Conservation (phyloP, 2,329 filamentous ascomycete genomes). For the Alternaria triticina region DNA sequence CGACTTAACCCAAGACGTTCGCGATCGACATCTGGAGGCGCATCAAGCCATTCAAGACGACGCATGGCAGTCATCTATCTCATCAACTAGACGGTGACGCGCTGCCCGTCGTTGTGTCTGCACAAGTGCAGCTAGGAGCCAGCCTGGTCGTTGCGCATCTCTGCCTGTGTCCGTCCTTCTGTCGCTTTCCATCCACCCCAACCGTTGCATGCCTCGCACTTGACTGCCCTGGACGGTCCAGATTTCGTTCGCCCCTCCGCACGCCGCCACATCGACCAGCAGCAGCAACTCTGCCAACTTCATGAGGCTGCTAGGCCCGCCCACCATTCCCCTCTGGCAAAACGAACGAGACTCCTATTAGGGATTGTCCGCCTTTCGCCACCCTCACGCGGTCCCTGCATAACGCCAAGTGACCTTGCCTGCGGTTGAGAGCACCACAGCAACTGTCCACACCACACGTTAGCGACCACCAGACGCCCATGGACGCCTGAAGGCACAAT, state of each 20-base stretch:
- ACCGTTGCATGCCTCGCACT: slow-evolving; percentile 11
- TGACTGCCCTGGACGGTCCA: slow-evolving; percentile 7
- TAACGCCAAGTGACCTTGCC: slow-evolving; percentile 21
- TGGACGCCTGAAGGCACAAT: slow-evolving; percentile 27
- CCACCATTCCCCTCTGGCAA: slow-evolving; percentile 2
- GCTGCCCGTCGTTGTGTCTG: not conserved
- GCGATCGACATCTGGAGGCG: slow-evolving; percentile 24
- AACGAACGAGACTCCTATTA: slow-evolving; percentile 15
- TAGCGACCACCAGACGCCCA: slow-evolving; percentile 13
- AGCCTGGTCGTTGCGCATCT: not conserved
- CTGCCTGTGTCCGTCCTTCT: not conserved
- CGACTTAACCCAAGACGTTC: slow-evolving; percentile 5
- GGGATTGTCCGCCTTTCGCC: slow-evolving; percentile 13
- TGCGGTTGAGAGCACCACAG: not conserved
- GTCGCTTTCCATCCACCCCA: slow-evolving; percentile 1
- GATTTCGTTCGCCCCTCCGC: slow-evolving; percentile 11
- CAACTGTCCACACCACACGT: slow-evolving; percentile 5
- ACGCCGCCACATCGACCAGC: not conserved
- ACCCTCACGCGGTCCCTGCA: slow-evolving; percentile 28
- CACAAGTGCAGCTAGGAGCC: not conserved
- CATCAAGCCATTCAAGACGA: slow-evolving; percentile 21
- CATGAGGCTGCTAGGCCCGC: slow-evolving; percentile 11
- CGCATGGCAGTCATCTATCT: slow-evolving; percentile 9
- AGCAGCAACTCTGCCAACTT: slow-evolving; percentile 11
- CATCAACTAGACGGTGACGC: slow-evolving; percentile 7